Base-by-base conservation (phyloP, 257 asterid genomes). In the Mitragyna speciosa region DNA sequence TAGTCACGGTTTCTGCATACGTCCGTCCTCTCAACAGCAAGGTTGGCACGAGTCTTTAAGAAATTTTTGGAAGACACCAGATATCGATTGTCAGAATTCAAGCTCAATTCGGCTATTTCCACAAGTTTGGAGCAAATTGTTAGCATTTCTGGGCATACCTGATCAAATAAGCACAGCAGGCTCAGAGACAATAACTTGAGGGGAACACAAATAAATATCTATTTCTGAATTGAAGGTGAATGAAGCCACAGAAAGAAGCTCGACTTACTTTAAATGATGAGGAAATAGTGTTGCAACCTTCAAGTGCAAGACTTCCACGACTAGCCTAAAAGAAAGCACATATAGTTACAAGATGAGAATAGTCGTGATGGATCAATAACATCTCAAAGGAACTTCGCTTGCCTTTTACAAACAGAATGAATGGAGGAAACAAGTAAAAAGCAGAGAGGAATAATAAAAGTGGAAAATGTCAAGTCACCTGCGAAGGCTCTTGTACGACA, bases 241-340 rank as follows among this genome's bases (percentile, higher is more conserved):
- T 41, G 11, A 28, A 73, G 28, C 69, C 22, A 72, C 28, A 30
- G 70, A 22, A 66, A 0, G 73, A 64, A 56, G 68, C 59, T 69
- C 15, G 71, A 80, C 93, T 86, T 85, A 94, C 98, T 73, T 19
- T 84, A 84, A 92, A 92, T 33, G 93, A 86, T 78, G 93, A 89
- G 22, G 91, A 96, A 80, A 92, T 51, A 82, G 92, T 90, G 83
- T 90, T 85, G 80, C 97, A 94, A 81, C 89, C 92, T 87, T 92
- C 97, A 19, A 94, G 93, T 70, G 97, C 96, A 68, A 89, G 84
- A 85, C 82, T 84, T 73, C 97, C 98, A 69, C 90, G 91, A 54
- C 84, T 81, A 81, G 85, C 93, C 97, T 94, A 86, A 63, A 79
- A 85, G 43, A 33, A 63, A 71, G 79, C 69, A 82, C 48, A 74